Evolutionary conservation across 306 rosid genomes (phyloP), one percentile per base, ranked within the genome.

Genomic region (Gillenia trifoliata): DNA sequence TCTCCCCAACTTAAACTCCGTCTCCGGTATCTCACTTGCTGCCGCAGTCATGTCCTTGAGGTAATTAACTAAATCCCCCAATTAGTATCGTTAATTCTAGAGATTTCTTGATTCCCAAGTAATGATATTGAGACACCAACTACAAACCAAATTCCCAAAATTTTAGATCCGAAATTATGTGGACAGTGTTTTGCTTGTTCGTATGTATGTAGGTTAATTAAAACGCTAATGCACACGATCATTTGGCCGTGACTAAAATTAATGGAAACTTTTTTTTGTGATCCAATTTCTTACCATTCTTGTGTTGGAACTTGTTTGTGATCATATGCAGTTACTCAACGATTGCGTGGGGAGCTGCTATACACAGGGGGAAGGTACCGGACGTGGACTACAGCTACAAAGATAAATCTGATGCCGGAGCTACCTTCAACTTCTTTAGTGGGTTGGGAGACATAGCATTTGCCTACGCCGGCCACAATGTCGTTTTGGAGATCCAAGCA

Each of bases 401-500:
- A 5, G 83, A 86, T 0, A n/a, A 54, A 3, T 76, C 66, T 50
- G 5, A 47, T 5, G 8, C 85, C 0, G 95, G 82, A 9, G 73
- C 49, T 0, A 56, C 73, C 2, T 79, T 93, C 59, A 76, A 85
- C 82, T 88, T 93, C 91, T 78, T 93, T 41, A n/a, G 52, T 5
- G 91, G 88, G 0, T 29, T 93, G 84, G 98, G 97, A 11, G 96
- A 93, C 3, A 75, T 93, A 26, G 93, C 97, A 11, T 93, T 93
- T 66, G 88, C 98, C 4, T 91, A 88, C 47, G 98, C 98, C 9
- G 98, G 98, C 3, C 98, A 93, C 83, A 93, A 84, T 26, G 93
- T 93, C 43, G 98, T 88, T 31, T 29, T 93, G 57, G 98, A 93
- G 78, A 93, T 93, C 77, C 97, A 93, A 68, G 97, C 97, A 55